phyloP scores from a whole-genome alignment of 768 basidiomycete species.

The Termitomyces sp. region DNA sequence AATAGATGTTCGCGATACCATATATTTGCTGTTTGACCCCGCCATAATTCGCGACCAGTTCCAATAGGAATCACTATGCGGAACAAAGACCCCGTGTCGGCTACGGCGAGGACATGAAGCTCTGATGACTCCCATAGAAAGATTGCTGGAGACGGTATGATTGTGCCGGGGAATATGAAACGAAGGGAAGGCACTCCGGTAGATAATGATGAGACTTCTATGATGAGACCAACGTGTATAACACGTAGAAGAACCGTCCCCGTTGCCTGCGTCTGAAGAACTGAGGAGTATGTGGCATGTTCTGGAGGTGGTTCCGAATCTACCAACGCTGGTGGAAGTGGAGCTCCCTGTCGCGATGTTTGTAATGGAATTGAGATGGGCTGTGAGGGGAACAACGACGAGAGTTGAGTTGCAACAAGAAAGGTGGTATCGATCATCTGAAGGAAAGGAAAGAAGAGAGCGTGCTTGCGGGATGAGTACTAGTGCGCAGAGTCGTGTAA shows the following conservation, averaged over 20 bases:
- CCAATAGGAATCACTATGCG: slow-evolving; percentile 62
- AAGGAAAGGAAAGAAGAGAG: not conserved
- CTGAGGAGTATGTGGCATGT: slow-evolving; percentile 64
- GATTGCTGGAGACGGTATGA: slow-evolving; percentile 62
- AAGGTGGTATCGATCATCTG: slow-evolving; percentile 30
- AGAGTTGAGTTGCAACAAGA: slow-evolving; percentile 57
- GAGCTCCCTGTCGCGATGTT: slow-evolving; percentile 52
- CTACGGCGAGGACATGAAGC: slow-evolving; percentile 69
- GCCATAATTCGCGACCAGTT: slow-evolving; percentile 51
- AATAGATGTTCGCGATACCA: slow-evolving; percentile 69
- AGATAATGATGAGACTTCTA: slow-evolving; percentile 76
- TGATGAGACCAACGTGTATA: slow-evolving; percentile 64
- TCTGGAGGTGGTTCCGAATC: slow-evolving; percentile 51
- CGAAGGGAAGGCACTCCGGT: slow-evolving; percentile 61
- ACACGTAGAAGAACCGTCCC: slow-evolving; percentile 72
- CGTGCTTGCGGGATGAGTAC: not conserved
- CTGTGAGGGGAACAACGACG: slow-evolving; percentile 53
- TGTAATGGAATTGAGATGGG: slow-evolving; percentile 48
- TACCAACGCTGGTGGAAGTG: slow-evolving; percentile 37
- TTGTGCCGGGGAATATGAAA: slow-evolving; percentile 68
- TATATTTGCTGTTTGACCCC: slow-evolving; percentile 42
- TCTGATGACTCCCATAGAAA: slow-evolving; percentile 48
- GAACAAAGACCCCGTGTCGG: slow-evolving; percentile 65
- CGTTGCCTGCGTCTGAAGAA: slow-evolving; percentile 50
- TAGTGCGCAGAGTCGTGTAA: not conserved